A percentile compares a stretch with the other conserved stretches of the same genome.
Conservation (phyloP, 805 yeast genomes). For the Candida boleticola region DNA sequence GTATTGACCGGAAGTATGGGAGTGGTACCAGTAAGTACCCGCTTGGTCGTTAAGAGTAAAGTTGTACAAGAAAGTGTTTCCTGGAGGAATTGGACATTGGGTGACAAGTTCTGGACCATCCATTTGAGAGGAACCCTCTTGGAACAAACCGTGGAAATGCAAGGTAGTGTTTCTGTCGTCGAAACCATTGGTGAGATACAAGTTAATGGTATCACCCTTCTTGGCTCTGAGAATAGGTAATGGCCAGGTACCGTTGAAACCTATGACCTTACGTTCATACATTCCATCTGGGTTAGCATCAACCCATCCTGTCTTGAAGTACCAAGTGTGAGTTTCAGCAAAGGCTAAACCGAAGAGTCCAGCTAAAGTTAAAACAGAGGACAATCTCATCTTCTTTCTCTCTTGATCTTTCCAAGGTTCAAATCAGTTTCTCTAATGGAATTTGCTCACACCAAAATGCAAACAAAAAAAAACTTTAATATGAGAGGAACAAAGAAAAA, state of each 20-base stretch:
- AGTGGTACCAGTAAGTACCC: conserved; percentile 97
- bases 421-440: too few species aligned
- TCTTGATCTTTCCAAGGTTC: too few species aligned
- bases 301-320: conserved; percentile 67
- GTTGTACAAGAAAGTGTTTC: conserved; percentile 72
- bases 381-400: conserved; percentile 13
- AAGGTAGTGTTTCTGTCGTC: conserved; percentile 66
- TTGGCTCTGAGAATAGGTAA: conserved; percentile 79
- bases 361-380: conserved; percentile 10
- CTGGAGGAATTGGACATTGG: conserved; percentile 91
- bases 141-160: conserved; percentile 95
- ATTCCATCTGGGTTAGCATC: conserved; percentile 68
- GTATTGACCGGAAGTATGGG: conserved; percentile 86
- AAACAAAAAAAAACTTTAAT: too few species aligned
- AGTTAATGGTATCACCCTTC: conserved; percentile 74
- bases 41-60: conserved; percentile 81
- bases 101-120: conserved; percentile 89
- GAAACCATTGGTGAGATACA: conserved; percentile 76
- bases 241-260: conserved; percentile 76
- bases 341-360: conserved; percentile 9
- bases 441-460: too few species aligned
- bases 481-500: too few species aligned
- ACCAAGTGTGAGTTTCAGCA: conserved; percentile 59
- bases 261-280: conserved; percentile 54
- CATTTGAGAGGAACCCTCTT: conserved; percentile 69